Evolutionary conservation across 305 asterid genomes (phyloP).

Genomic region (Striga hermonthica): DNA sequence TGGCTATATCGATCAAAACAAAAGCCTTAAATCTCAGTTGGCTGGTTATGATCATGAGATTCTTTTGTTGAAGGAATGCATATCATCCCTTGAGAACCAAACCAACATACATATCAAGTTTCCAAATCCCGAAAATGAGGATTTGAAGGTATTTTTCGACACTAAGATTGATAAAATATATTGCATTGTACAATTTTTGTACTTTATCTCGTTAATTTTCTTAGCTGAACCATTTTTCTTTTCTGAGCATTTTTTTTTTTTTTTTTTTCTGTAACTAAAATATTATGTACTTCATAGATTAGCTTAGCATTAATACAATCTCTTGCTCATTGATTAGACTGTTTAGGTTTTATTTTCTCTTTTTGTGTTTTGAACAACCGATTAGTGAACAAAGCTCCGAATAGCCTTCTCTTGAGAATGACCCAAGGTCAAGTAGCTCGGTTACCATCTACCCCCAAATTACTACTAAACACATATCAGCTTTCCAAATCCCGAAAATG

Average conservation of each 20-base stretch:
- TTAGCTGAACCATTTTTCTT: too few species aligned
- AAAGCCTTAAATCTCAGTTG: constrained; percentile 51
- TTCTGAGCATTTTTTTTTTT: too few species aligned
- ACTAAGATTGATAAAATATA: not conserved
- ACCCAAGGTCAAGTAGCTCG: too few species aligned
- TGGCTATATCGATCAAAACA: constrained; percentile 48
- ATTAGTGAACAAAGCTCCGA: too few species aligned
- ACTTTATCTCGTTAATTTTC: not conserved
- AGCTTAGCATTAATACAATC: too few species aligned
- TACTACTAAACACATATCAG: too few species aligned
- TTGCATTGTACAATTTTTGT: constrained; percentile 11
- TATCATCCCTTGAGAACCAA: constrained; percentile 66
- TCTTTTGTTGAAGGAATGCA: constrained; percentile 53
- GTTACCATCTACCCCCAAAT: too few species aligned
- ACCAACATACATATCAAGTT: constrained; percentile 48
- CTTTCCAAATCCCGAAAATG: constrained; percentile 48
- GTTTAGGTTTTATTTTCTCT: too few species aligned
- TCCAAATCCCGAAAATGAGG: constrained; percentile 48
- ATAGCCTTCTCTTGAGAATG: too few species aligned
- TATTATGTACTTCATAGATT: not conserved
- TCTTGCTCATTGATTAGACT: too few species aligned
- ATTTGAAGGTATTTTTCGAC: constrained; percentile 48
- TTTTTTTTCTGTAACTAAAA: too few species aligned
- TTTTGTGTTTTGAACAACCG: too few species aligned
- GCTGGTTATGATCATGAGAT: constrained; percentile 69